A percentile compares a stretch with the other conserved stretches of the same genome.
Conservation (phyloP, 768 basidiomycete species). For the Auriscalpium orientale region DNA sequence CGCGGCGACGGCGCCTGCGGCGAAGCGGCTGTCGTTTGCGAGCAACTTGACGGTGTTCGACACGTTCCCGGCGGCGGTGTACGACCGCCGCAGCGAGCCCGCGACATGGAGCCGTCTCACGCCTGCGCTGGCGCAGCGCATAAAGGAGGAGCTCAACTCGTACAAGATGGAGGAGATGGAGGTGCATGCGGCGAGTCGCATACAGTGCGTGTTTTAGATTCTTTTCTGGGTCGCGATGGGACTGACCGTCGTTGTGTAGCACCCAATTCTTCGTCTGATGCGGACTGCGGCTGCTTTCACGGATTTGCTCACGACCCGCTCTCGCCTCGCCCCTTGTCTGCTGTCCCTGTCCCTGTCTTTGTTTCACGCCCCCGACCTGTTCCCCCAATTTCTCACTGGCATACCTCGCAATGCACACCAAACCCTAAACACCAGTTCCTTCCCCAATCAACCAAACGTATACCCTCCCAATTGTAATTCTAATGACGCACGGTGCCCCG, state of each 20-base stretch:
- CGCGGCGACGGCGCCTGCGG: constrained; percentile 55
- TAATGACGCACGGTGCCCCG: constrained; percentile 16
- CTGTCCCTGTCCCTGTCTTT: background rate
- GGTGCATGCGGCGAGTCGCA: constrained; percentile 87
- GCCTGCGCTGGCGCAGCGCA: constrained; percentile 88
- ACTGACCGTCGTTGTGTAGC: constrained; percentile 30
- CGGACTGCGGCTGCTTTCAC: constrained; percentile 17
- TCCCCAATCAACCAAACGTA: background rate
- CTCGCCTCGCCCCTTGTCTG: background rate
- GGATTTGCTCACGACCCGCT: constrained; percentile 2
- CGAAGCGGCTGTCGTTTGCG: constrained; percentile 81
- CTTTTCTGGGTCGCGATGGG: constrained; percentile 4
- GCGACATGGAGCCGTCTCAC: constrained; percentile 97
- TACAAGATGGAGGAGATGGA: constrained; percentile 99
- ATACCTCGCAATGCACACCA: constrained; percentile 1
- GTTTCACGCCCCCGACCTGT: background rate
- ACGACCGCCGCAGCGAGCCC: constrained; percentile 92
- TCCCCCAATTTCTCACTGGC: background rate
- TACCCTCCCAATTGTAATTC: constrained; percentile 19
- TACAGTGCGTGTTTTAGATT: constrained; percentile 55
- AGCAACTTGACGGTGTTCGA: constrained; percentile 91
- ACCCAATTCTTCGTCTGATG: constrained; percentile 84
- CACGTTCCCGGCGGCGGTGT: constrained; percentile 87
- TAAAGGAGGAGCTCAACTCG: constrained; percentile 97
- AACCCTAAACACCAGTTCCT: background rate